Evolutionary conservation across 83 land plant genomes (phyloP).

Genomic region (Isoetes engelmannii): DNA sequence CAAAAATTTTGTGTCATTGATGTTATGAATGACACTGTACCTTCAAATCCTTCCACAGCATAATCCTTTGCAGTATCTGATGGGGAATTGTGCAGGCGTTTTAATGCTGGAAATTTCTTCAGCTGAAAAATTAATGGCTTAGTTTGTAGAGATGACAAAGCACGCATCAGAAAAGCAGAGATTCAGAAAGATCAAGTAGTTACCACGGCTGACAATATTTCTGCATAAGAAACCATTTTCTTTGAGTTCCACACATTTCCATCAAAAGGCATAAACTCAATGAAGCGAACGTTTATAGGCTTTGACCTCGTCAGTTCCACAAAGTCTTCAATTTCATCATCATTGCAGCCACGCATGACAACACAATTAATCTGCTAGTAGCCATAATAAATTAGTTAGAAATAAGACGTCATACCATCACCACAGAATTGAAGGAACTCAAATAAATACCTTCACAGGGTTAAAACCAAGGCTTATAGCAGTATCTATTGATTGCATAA

Average conservation of each 20-base stretch:
- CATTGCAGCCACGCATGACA: constrained; percentile 92
- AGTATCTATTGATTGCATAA: constrained; percentile 68
- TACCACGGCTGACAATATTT: constrained; percentile 79
- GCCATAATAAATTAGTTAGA: background rate
- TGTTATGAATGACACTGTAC: constrained; percentile 85
- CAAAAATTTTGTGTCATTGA: constrained; percentile 98
- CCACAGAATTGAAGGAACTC: background rate
- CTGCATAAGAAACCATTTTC: constrained; percentile 84
- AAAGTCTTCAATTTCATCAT: constrained; percentile 90
- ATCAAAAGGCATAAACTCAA: constrained; percentile 99
- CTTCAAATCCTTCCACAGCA: constrained; percentile 60
- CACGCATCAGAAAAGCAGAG: background rate
- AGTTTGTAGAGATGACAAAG: background rate
- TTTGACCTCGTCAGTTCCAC: constrained; percentile 73
- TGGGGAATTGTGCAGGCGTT: constrained; percentile 61
- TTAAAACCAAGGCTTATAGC: constrained; percentile 74
- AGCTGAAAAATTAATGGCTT: constrained; percentile 32
- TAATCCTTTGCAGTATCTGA: constrained; percentile 88
- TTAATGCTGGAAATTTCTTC: constrained; percentile 41
- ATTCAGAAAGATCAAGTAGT: background rate
- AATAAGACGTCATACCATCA: constrained; percentile 3
- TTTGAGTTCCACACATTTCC: constrained; percentile 98
- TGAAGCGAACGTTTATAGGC: constrained; percentile 80
- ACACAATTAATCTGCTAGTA: constrained; percentile 81
- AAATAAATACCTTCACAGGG: constrained; percentile 69